Base-by-base conservation (phyloP, 1,284 basidiomycete species). In the Heliocybe sulcata region DNA sequence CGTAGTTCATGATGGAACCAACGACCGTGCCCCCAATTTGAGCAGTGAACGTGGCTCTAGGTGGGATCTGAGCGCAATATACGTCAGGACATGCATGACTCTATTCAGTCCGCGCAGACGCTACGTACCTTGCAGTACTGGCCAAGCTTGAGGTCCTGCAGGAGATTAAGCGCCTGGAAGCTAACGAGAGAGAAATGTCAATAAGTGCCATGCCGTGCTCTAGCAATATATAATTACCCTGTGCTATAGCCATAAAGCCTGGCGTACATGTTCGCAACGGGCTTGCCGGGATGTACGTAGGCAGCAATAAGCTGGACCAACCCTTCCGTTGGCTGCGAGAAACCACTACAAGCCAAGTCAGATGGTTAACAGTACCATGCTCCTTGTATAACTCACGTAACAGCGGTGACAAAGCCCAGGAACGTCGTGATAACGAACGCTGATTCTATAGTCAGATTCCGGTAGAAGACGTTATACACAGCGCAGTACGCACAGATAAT, bases 201-300 rank as follows among this genome's bases (percentile, higher is more conserved):
- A 12, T 31, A 31, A n/a, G n/a, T 31, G 12, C 29, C 4, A 31
- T 6, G 29, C 29, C 12, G 29, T 4, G n/a, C n/a, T n/a, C 12
- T 4, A 31, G 4, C 29, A 12, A 6, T 31, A 31, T 31, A 4
- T 4, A 31, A 4, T 16, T 55, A 54, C 33, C 69, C 61, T 12
- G 64, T 60, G 51, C 59, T 55, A 16, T 33, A 57, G 3, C 56
- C 56, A 35, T 56, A 62, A 19, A 65, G 58, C 49, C 67, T 65
- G 56, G 68, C 68, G 58, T 72, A 73, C 63, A 75, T 68, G 65
- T 76, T 76, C 47, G 74, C 74, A 20, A 74, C 69, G 12, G 72
- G 72, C 57, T 72, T 71, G 26, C 74, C 73, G 1, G 72, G 73
- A 38, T 72, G 64, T 33, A 75, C 62, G 19, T 68, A 71, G 9